These are phyloP conservation scores for Endoconidiophora laricicola DNA, from an alignment of 2,329 filamentous ascomycete species.

Conservation along the genomic window DNA sequence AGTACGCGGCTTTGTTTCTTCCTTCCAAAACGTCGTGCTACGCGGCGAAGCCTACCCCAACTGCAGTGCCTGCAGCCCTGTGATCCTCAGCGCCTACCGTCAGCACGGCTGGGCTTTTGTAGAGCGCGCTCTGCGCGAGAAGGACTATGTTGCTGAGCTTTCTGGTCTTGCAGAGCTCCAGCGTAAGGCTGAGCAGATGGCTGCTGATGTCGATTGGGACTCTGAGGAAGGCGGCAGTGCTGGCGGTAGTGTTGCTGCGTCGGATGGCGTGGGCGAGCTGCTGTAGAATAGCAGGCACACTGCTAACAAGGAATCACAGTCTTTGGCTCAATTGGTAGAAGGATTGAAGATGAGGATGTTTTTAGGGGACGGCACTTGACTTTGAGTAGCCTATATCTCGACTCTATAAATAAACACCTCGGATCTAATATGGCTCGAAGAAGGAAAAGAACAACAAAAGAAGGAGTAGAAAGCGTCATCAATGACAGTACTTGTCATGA, in stretches of 20 bases:
- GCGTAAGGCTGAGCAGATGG: slow-evolving; percentile 35
- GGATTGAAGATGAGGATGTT: too few species aligned
- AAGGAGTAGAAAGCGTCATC: too few species aligned
- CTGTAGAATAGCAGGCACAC: slow-evolving; percentile 17
- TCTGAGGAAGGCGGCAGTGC: slow-evolving; percentile 22
- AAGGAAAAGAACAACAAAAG: too few species aligned
- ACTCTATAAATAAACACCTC: too few species aligned
- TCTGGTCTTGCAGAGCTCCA: slow-evolving; percentile 60
- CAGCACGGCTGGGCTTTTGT: slow-evolving; percentile 60
- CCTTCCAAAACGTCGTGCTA: slow-evolving; percentile 58
- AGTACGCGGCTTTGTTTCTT: slow-evolving; percentile 60
- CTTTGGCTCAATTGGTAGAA: too few species aligned
- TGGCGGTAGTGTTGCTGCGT: slow-evolving; percentile 18
- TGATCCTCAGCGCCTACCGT: slow-evolving; percentile 51
- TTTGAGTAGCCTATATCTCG: too few species aligned
- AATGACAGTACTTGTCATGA: too few species aligned
- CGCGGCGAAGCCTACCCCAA: slow-evolving; percentile 60
- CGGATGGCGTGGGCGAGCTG: slow-evolving; percentile 39
- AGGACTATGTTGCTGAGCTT: slow-evolving; percentile 63
- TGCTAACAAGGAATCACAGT: neutral
- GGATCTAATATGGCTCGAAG: too few species aligned
- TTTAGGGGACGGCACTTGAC: too few species aligned
- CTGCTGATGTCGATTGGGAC: slow-evolving; percentile 42
- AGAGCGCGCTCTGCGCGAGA: slow-evolving; percentile 54
- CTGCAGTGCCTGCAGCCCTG: slow-evolving; percentile 64